Percentiles rank a stretch among this genome's conserved stretches.
These are phyloP conservation scores for Mortierella sp. DNA, from an alignment of 371 early-diverging fungal genomes.

Conservation along the genomic window DNA sequence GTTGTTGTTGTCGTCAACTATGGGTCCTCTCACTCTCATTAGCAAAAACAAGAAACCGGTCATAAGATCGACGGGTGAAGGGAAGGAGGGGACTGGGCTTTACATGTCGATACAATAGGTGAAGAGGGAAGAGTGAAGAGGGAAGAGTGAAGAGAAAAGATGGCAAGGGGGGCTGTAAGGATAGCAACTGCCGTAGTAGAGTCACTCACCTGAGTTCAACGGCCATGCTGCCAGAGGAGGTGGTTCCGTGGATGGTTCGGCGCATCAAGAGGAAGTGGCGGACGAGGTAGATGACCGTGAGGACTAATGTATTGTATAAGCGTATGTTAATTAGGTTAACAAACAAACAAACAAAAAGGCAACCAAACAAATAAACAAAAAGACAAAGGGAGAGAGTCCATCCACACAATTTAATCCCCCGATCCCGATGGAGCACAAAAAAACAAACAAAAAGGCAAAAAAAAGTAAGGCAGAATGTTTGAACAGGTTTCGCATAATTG, in stretches of 20 bases:
- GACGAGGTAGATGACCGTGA: slow-evolving; percentile 22
- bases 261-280: slow-evolving; percentile 16
- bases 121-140: too few relatives aligned
- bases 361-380: too few relatives aligned
- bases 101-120: too few relatives aligned
- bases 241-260: slow-evolving; percentile 6
- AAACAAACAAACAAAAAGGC: not conserved
- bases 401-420: too few relatives aligned
- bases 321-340: not conserved
- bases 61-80: not conserved
- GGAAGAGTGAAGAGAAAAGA: too few relatives aligned
- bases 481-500: too few relatives aligned
- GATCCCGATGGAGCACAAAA: too few relatives aligned
- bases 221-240: not conserved
- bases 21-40: not conserved
- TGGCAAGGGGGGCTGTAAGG: too few relatives aligned
- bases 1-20: not conserved
- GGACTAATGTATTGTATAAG: slow-evolving; percentile 13
- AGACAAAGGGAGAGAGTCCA: too few relatives aligned
- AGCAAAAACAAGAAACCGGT: not conserved
- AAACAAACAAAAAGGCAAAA: too few relatives aligned
- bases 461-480: too few relatives aligned
- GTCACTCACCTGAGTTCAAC: slow-evolving; percentile 24
- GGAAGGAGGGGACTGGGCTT: too few relatives aligned
- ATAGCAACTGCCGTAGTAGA: not conserved